These are phyloP conservation scores for Claviceps spartinae DNA, from an alignment of 2,329 filamentous ascomycete genomes.

Conservation along the genomic window DNA sequence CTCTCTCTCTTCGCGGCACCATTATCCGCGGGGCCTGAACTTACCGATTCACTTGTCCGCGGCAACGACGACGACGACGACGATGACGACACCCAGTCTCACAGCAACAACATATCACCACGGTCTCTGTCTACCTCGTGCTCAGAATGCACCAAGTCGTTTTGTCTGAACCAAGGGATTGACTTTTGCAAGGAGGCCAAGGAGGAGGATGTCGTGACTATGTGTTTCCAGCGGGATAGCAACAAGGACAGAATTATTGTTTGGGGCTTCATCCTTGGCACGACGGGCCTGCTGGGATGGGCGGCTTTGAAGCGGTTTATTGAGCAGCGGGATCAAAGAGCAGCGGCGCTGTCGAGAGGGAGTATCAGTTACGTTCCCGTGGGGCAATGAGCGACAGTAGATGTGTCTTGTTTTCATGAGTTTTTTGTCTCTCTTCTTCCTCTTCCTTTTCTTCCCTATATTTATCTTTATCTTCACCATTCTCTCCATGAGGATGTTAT, in stretches of 20 bases:
- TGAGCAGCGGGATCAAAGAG: constrained; percentile 24
- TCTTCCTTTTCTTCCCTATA: background rate
- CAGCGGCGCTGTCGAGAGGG: constrained; percentile 16
- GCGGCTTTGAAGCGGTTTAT: constrained; percentile 37
- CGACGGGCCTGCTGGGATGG: constrained; percentile 45
- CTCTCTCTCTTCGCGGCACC: constrained; percentile 9
- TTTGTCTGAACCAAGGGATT: constrained; percentile 45
- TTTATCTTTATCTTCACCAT: no score
- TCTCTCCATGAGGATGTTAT: background rate
- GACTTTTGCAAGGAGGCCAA: constrained; percentile 49
- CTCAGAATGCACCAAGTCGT: constrained; percentile 50
- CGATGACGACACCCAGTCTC: background rate
- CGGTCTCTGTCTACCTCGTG: constrained; percentile 35
- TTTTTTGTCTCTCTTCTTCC: background rate
- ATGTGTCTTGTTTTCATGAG: background rate
- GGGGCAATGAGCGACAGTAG: background rate
- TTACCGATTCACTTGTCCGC: background rate
- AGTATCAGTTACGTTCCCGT: constrained; percentile 16
- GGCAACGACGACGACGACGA: no score
- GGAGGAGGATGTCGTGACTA: constrained; percentile 47
- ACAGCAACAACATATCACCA: constrained; percentile 9
- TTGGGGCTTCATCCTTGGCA: constrained; percentile 48
- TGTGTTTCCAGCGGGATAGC: constrained; percentile 54
- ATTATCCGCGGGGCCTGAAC: background rate
- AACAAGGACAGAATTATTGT: constrained; percentile 55